Conservation (phyloP, 2,329 filamentous ascomycete genomes). For the Penicillium sp. region DNA sequence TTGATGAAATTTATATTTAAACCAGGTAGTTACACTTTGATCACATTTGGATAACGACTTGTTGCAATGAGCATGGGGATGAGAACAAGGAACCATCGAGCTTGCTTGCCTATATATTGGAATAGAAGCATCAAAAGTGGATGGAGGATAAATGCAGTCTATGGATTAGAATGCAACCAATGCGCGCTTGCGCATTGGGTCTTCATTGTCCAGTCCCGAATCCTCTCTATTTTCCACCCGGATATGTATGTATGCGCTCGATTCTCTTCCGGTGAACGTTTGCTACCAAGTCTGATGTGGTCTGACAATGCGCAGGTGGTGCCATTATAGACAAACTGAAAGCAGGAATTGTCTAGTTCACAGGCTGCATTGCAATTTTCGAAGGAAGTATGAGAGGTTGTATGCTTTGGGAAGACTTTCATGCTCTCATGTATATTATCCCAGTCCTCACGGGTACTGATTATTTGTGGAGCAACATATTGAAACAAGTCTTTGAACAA, state of each 20-base stretch:
- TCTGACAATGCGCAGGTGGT: background rate
- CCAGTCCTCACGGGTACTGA: background rate
- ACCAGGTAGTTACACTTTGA: too few species aligned
- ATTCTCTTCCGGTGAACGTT: background rate
- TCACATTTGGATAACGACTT: too few species aligned
- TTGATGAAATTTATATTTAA: too few species aligned
- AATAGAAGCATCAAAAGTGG: too few species aligned
- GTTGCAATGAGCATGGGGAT: too few species aligned
- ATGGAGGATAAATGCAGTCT: too few species aligned
- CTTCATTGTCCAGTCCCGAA: background rate
- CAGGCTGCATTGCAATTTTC: background rate
- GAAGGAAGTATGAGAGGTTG: background rate
- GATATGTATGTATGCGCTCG: background rate
- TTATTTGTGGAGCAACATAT: background rate
- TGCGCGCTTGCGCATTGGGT: background rate
- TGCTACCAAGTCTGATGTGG: constrained; percentile 3
- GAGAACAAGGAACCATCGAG: too few species aligned
- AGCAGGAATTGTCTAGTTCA: background rate
- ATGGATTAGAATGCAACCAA: constrained; percentile 8
- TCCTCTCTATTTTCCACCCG: constrained; percentile 1
- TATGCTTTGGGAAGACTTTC: background rate
- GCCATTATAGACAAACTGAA: constrained; percentile 5
- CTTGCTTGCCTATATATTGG: too few species aligned
- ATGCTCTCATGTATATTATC: constrained; percentile 4
- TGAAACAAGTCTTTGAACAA: constrained; percentile 6